Evolutionary conservation across 768 basidiomycete species (phyloP).

Genomic region (Lenzites betulinus): DNA sequence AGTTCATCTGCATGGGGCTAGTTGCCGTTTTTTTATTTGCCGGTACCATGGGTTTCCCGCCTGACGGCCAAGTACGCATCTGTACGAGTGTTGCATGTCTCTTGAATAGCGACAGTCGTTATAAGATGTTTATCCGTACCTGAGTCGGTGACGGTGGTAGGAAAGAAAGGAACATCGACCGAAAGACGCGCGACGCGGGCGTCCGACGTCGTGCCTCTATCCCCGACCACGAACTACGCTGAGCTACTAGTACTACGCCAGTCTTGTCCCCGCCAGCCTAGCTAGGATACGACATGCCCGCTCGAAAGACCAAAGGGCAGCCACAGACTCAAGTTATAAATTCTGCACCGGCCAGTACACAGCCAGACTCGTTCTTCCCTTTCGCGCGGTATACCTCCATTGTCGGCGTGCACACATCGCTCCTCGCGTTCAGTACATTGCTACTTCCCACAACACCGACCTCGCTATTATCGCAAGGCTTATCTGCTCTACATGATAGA

Average conservation of each 20-base stretch:
- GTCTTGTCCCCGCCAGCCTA: background rate
- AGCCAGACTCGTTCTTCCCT: constrained; percentile 40
- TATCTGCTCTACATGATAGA: background rate
- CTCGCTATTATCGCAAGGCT: constrained; percentile 35
- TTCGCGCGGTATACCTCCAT: constrained; percentile 63
- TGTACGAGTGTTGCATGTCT: too few relatives aligned
- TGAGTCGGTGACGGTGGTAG: background rate
- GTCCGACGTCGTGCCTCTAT: background rate
- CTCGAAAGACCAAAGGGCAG: constrained; percentile 15
- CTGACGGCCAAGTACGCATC: too few relatives aligned
- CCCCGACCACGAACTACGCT: background rate
- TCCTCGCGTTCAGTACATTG: constrained; percentile 65
- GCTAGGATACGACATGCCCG: background rate
- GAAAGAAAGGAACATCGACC: background rate
- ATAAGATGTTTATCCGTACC: too few relatives aligned
- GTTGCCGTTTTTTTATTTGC: too few relatives aligned
- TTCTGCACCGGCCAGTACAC: background rate
- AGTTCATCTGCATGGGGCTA: too few relatives aligned
- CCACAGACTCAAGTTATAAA: background rate
- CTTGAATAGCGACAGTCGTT: too few relatives aligned
- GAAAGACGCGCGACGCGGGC: background rate
- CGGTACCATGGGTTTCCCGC: too few relatives aligned
- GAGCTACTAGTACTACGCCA: background rate
- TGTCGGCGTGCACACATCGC: constrained; percentile 66
- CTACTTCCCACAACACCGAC: constrained; percentile 67